phyloP scores from a whole-genome alignment of 1,284 basidiomycete species.

The Psilocybe mexicana region DNA sequence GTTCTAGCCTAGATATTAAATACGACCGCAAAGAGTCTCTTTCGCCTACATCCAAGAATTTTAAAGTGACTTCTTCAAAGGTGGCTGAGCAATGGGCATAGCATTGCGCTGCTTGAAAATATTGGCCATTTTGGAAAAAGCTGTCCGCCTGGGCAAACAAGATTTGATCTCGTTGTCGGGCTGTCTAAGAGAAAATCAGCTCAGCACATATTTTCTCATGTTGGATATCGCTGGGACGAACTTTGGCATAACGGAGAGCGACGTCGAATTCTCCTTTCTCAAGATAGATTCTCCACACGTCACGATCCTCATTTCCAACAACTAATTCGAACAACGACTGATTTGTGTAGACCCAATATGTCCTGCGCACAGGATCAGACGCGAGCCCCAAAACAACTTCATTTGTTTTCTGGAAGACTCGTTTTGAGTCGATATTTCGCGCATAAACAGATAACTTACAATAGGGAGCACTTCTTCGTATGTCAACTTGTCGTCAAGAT shows the following conservation, averaged over 20 bases:
- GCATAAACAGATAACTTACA: constrained; percentile 43
- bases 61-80: constrained; percentile 92
- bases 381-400: constrained; percentile 76
- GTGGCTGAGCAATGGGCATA: constrained; percentile 87
- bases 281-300: constrained; percentile 94
- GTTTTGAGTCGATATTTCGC: constrained; percentile 3
- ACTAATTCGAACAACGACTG: constrained; percentile 89
- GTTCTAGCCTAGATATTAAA: constrained; percentile 84
- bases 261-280: constrained; percentile 76
- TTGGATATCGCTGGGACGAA: constrained; percentile 29
- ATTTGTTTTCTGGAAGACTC: constrained; percentile 56
- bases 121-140: constrained; percentile 82
- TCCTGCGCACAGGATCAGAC: constrained; percentile 83
- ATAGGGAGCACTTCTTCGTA: constrained; percentile 86
- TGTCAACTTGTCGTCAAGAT: constrained; percentile 79
- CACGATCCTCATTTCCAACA: constrained; percentile 86
- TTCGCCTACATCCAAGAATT: constrained; percentile 89
- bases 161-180: constrained; percentile 83
- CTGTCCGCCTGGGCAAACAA: constrained; percentile 84
- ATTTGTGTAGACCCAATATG: constrained; percentile 95
- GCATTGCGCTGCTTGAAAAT: constrained; percentile 89
- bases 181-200: constrained; percentile 51
- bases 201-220: constrained; percentile 4
- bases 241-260: constrained; percentile 84
- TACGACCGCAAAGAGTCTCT: constrained; percentile 93